Conservation (phyloP, 2,329 filamentous ascomycete genomes). For the Claviceps fusiformis region DNA sequence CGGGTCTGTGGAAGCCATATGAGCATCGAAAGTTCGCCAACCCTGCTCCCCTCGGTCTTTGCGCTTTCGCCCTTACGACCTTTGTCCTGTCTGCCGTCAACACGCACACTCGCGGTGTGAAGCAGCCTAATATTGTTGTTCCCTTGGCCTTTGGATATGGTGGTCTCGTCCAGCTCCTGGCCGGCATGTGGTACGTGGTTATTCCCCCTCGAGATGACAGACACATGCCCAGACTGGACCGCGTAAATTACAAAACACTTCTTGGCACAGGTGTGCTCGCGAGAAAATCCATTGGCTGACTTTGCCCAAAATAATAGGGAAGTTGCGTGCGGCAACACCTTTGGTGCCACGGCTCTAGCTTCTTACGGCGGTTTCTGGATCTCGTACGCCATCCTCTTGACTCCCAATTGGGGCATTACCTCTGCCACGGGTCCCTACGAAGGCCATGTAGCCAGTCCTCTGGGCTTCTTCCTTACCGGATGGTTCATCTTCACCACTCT, state of each 20-base stretch:
- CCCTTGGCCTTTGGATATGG: slow-evolving; percentile 61
- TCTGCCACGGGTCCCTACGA: slow-evolving; percentile 31
- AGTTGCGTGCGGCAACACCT: slow-evolving; percentile 78
- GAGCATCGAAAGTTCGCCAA: slow-evolving; percentile 65
- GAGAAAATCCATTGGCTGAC: background rate
- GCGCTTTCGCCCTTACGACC: slow-evolving; percentile 69
- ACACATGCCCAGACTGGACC: no score
- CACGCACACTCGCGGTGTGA: slow-evolving; percentile 47
- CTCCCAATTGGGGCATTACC: slow-evolving; percentile 50
- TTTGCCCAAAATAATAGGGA: slow-evolving; percentile 35
- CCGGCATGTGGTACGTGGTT: slow-evolving; percentile 70
- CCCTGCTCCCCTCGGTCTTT: slow-evolving; percentile 63
- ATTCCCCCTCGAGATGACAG: background rate
- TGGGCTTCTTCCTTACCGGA: slow-evolving; percentile 63
- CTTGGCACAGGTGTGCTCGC: background rate
- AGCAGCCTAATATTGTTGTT: slow-evolving; percentile 51
- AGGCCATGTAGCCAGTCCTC: slow-evolving; percentile 35
- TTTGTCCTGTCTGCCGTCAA: slow-evolving; percentile 69
- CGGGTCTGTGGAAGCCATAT: slow-evolving; percentile 49
- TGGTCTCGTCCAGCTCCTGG: slow-evolving; percentile 63
- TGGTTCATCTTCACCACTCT: slow-evolving; percentile 82
- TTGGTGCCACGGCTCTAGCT: slow-evolving; percentile 67
- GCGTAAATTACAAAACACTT: background rate
- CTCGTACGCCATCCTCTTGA: slow-evolving; percentile 57
- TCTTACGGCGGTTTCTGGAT: slow-evolving; percentile 83